phyloP scores from a whole-genome alignment of 2,329 filamentous ascomycete species.

The Xylariaceae sp. region DNA sequence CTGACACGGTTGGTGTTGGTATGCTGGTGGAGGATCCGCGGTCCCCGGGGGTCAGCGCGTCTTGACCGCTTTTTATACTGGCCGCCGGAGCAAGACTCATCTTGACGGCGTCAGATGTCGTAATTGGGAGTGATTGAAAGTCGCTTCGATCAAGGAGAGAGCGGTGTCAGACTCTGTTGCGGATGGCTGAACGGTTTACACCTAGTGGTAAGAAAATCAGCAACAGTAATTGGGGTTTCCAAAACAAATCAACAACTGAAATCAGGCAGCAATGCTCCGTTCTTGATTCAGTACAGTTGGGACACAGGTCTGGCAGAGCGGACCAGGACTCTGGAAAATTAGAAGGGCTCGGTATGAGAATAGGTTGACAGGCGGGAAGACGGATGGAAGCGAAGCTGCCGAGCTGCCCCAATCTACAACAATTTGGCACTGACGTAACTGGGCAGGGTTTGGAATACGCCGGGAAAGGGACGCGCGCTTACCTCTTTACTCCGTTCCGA shows the following conservation, averaged over 20 bases:
- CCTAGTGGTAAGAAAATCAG: slow-evolving; percentile 22
- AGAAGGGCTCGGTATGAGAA: not conserved
- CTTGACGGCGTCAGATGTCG: not conserved
- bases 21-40: slow-evolving; percentile 26
- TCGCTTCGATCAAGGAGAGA: slow-evolving; percentile 3
- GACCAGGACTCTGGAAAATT: slow-evolving; percentile 3
- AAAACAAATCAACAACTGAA: slow-evolving; percentile 19
- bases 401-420: not conserved
- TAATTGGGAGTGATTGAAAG: not conserved
- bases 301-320: not conserved
- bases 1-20: slow-evolving; percentile 31
- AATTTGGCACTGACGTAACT: slow-evolving; percentile 3
- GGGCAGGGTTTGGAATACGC: not conserved
- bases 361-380: too few species aligned
- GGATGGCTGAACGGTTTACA: slow-evolving; percentile 21
- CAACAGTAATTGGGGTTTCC: slow-evolving; percentile 19
- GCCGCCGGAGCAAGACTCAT: slow-evolving; percentile 32
- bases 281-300: slow-evolving; percentile 5
- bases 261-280: slow-evolving; percentile 3
- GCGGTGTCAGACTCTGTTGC: slow-evolving; percentile 1
- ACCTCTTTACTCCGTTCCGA: too few species aligned
- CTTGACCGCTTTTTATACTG: slow-evolving; percentile 24
- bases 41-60: slow-evolving; percentile 9
- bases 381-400: not conserved
- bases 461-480: not conserved